Evolutionary conservation across 192 early-diverging fungal genomes (phyloP).

Genomic region (Podila minutissima): DNA sequence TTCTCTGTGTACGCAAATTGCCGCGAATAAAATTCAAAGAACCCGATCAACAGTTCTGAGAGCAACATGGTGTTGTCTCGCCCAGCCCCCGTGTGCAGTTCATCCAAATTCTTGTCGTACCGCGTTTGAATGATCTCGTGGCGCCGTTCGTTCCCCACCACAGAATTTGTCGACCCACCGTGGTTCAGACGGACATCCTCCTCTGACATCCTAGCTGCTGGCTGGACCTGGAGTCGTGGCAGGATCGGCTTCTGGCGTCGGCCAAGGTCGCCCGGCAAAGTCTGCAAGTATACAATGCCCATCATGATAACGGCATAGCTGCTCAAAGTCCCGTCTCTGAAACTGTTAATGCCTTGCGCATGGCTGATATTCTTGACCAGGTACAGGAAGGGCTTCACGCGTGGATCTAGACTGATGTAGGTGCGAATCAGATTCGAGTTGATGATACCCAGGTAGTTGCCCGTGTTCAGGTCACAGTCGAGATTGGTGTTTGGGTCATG

Average conservation of each 20-base stretch:
- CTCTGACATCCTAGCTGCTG: slow-evolving; percentile 23
- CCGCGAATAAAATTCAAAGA: slow-evolving; percentile 36
- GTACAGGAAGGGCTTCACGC: slow-evolving; percentile 53
- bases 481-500: slow-evolving; percentile 33
- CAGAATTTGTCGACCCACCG: not conserved
- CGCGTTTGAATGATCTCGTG: slow-evolving; percentile 22
- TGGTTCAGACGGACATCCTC: slow-evolving; percentile 12
- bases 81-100: slow-evolving; percentile 13
- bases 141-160: not conserved
- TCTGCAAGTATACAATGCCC: slow-evolving; percentile 33
- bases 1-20: slow-evolving; percentile 17
- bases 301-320: slow-evolving; percentile 44
- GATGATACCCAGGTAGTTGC: slow-evolving; percentile 40
- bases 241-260: slow-evolving; percentile 8
- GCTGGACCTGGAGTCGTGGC: slow-evolving; percentile 33
- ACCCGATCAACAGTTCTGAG: slow-evolving; percentile 19
- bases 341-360: slow-evolving; percentile 37
- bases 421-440: slow-evolving; percentile 43
- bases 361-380: slow-evolving; percentile 49
- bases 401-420: slow-evolving; percentile 41
- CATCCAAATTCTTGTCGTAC: slow-evolving; percentile 27
- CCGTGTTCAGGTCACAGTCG: slow-evolving; percentile 50
- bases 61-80: slow-evolving; percentile 17
- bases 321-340: slow-evolving; percentile 23
- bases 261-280: not conserved